Evolutionary conservation across 139 green algal genomes (phyloP).

Genomic region (Coccomyxa sp.): DNA sequence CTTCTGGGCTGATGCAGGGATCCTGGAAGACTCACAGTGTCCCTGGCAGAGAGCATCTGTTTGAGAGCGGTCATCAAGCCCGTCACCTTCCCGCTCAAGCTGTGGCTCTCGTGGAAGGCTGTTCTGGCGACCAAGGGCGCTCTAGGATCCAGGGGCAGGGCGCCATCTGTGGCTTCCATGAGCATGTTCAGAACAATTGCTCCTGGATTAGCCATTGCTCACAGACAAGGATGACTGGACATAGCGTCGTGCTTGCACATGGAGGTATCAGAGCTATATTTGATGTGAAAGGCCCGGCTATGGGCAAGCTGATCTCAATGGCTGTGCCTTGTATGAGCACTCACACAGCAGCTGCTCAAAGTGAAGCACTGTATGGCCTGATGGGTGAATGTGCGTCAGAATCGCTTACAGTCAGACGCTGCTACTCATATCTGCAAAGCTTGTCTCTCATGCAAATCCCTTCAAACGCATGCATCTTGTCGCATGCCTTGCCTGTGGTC

Average conservation of each 20-base stretch:
- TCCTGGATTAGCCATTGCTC: not conserved
- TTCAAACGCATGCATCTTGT: not conserved
- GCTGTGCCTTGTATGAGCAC: not conserved
- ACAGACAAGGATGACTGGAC: not conserved
- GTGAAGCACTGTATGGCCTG: not conserved
- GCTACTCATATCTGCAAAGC: too few species aligned
- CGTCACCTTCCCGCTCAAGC: slow-evolving; percentile 39
- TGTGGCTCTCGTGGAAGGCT: slow-evolving; percentile 16
- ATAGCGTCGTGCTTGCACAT: not conserved
- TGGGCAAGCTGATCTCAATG: too few species aligned
- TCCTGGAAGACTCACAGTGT: slow-evolving; percentile 24
- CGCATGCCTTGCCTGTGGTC: not conserved
- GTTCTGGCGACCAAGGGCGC: not conserved
- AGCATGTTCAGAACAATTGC: not conserved
- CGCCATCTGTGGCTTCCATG: too few species aligned
- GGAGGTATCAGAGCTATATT: not conserved
- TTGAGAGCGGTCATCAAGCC: slow-evolving; percentile 39
- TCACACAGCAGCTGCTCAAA: not conserved
- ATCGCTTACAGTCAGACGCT: not conserved
- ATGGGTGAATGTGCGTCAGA: not conserved
- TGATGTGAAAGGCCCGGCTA: not conserved
- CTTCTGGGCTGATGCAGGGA: not conserved
- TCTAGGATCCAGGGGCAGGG: not conserved
- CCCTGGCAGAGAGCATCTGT: slow-evolving; percentile 30
- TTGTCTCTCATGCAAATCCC: too few species aligned